A percentile compares a stretch with the other conserved stretches of the same genome.
Conservation (phyloP, 176 grass and related monocot species). For the Pontederia paniculata region DNA sequence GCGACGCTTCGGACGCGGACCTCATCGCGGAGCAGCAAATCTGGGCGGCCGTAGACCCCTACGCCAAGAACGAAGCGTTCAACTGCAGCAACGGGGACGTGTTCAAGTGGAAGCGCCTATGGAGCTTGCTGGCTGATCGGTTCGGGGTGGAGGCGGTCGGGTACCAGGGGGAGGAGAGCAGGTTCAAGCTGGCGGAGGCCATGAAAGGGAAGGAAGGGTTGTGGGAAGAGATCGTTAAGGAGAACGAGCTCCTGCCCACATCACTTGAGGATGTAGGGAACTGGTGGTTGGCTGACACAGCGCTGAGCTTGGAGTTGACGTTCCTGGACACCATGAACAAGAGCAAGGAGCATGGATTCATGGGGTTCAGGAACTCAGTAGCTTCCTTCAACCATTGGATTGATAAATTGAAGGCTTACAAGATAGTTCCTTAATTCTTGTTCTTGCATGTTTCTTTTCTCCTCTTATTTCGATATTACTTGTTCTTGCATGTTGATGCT, state of each 20-base stretch:
- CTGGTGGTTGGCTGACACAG: conserved; percentile 4
- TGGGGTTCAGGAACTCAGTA: conserved; percentile 16
- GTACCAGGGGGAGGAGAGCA: background rate
- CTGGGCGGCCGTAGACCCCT: conserved; percentile 17
- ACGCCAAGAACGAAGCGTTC: conserved; percentile 16
- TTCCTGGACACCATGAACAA: conserved; percentile 17
- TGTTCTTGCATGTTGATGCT: no score
- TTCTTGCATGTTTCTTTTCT: background rate
- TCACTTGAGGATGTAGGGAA: background rate
- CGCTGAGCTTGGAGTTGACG: conserved; percentile 5
- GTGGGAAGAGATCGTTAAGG: conserved; percentile 16
- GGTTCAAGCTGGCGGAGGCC: conserved; percentile 9
- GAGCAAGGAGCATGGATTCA: conserved; percentile 19
- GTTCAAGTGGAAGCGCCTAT: conserved; percentile 17
- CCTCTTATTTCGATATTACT: no score
- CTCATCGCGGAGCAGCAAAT: conserved; percentile 20
- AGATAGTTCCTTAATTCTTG: conserved; percentile 13
- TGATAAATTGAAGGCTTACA: conserved; percentile 15
- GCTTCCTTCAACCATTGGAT: conserved; percentile 13
- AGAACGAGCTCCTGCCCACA: conserved; percentile 15
- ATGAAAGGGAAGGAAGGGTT: conserved; percentile 13
- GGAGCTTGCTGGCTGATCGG: conserved; percentile 5
- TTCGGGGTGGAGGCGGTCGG: conserved; percentile 10
- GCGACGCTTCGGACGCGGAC: conserved; percentile 14
- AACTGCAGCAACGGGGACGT: conserved; percentile 18